Evolutionary conservation across 768 basidiomycete species (phyloP), one percentile per base, ranked within the genome.

Genomic region (Mycena polygramma): DNA sequence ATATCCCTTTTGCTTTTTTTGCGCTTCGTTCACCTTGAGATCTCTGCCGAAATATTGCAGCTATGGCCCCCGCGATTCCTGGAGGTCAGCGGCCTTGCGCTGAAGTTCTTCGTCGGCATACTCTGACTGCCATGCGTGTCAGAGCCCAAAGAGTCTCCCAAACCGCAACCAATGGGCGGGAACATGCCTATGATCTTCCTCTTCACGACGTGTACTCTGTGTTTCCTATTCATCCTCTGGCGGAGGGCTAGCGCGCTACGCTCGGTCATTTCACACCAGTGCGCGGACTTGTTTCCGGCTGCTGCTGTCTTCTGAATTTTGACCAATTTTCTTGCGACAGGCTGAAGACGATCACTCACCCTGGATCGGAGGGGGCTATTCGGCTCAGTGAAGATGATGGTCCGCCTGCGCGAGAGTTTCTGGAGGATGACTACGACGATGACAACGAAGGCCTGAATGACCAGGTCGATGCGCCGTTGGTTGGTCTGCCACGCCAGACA

Each of bases 341-440:
- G 72, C 78, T 93, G 62, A 89, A 88, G 72, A 87, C 87, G 8
- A 86, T 91, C 78, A 82, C 84, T 2, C 78, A 81, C 19, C 75
- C 84, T 1, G 78, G 81, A 14, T 75, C 79, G 19, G 88, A 90
- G 68, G 92, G 92, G 3, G 83, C 78, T 8, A 91, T 93, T 63
- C 86, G 92, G 11, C 83, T 93, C 24, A 92, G 91, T 55, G 85
- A 88, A 75, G 92, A 93, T 72, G 91, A 92, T 62, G 90, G 91
- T 0, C 92, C 92, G 15, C 84, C 91, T n/a, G 86, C 91, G n/a
- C 81, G 83, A 19, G 89, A 90, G 63, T 92, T 92, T 70, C 73
- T 93, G 57, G 86, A 84, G 45, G 88, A 89, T 66, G 89, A 88
- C 39, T 85, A 88, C 55, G 89, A 90, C 54, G 90, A 87, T 15